Evolutionary conservation across 169 alveolate species (phyloP), one percentile per base, ranked within the genome.

Genomic region (Plasmodium fragile): DNA sequence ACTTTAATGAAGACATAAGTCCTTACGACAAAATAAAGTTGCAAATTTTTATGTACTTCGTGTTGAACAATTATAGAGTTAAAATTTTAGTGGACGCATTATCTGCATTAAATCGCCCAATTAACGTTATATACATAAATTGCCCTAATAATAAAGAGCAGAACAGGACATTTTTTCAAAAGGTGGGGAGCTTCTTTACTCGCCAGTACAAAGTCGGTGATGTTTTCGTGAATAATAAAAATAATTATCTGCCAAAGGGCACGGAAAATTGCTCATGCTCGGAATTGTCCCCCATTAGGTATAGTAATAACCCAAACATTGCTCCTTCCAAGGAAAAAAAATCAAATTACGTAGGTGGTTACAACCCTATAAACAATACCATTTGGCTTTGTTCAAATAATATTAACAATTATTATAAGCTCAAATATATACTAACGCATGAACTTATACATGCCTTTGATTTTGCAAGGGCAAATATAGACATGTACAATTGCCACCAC

Each of bases 401-500:
- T 52, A 73, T 94, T 43, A 92, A 87, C 81, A 92, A 81, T 49
- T 93, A 92, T 18, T 95, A 94, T 82, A 87, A 84, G 55, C 92
- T 95, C 65, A 92, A 95, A 72, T 93, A 93, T 41, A 93, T 93
- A 49, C 78, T 95, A 89, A 79, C 94, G 3, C 97, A 95, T 82
- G 96, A 95, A 89, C 95, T 95, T 70, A 91, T 95, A 13, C 97
- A 95, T 69, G 97, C 97, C 39, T 95, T 95, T 80, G 97, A 95
- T 83, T 95, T 95, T 83, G 96, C 97, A 55, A 93, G 97, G 69
- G 95, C 97, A 34, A 82, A 95, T 36, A 83, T 95, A 43, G 95
- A 92, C 81, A 85, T 94, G 72, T 92, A 81, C 39, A 94, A 92
- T 78, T 92, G 96, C 73, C 92, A 93, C 18, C 97, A 95, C 28